Base-by-base conservation (phyloP, 179 eudicot species). In the Actinidia chinensis region DNA sequence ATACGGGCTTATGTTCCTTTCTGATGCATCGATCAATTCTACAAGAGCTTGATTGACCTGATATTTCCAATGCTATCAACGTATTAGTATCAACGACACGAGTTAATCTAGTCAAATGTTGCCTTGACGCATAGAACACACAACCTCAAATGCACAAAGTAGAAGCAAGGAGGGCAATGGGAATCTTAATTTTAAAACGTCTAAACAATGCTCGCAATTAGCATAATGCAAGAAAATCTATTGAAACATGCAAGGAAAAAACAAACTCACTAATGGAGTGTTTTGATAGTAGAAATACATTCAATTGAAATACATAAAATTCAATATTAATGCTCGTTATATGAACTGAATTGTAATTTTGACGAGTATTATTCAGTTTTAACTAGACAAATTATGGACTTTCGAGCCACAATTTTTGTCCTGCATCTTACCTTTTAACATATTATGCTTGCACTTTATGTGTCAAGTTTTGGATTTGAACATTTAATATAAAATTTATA, bases 41-140 rank as follows among this genome's bases (percentile, higher is more conserved):
- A 81, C 51, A 71, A 95, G 95, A 77, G 92, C 97, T 83, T 88
- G 87, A 76, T 95, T 95, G 28, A 95, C 99, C 99, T 95, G 82
- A 82, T 69, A 33, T 66, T 77, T 72, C 60, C 61, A 65, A 74
- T 8, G 13, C 50, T 48, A 11, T 43, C 66, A 47, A 43, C 22
- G 23, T 12, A 8, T 42, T 47, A 18, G 56, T 40, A 55, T 61
- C 17, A 42, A 17, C 28, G 1, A 8, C n/a, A 60, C 68, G 56
- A 18, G 23, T 58, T 55, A 22, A 25, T 44, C 68, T 46, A 63
- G 55, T 23, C 55, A 46, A 61, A 25, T 7, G 18, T 61, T 46
- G 10, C 36, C 22, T 74, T 28, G 18, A 44, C 13, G 20, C 40
- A 25, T 28, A 48, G 8, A 47, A 17, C 54, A 47, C n/a, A 3